A percentile compares a stretch with the other conserved stretches of the same genome.
phyloP scores from a whole-genome alignment of 2,329 filamentous ascomycete species.

The Ophidiomyces ophidiicola region DNA sequence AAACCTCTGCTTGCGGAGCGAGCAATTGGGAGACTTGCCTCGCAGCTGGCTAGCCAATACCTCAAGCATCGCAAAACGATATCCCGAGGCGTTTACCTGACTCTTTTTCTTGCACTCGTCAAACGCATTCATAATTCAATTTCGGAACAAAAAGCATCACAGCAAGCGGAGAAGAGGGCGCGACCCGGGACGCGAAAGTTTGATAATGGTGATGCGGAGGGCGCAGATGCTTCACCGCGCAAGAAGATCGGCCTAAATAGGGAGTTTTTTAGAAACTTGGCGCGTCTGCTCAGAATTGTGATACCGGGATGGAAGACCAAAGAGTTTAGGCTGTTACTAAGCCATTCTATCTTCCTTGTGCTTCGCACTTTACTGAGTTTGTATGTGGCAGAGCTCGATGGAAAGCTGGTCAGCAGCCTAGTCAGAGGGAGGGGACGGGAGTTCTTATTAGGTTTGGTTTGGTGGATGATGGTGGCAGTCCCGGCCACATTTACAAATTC shows the following conservation, averaged over 20 bases:
- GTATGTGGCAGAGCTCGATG: conserved; percentile 93
- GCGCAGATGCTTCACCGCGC: conserved; percentile 28
- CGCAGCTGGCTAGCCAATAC: conserved; percentile 59
- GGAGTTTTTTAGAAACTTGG: conserved; percentile 67
- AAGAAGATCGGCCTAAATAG: conserved; percentile 88
- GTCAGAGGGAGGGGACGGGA: conserved; percentile 85
- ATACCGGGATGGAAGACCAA: conserved; percentile 83
- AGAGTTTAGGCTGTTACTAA: conserved; percentile 72
- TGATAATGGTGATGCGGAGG: conserved; percentile 3
- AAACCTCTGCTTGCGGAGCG: conserved; percentile 55
- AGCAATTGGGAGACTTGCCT: conserved; percentile 52
- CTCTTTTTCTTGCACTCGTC: conserved; percentile 64
- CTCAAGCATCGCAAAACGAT: conserved; percentile 68
- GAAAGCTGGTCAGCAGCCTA: conserved; percentile 78
- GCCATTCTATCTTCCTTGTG: conserved; percentile 87
- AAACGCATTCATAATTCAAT: conserved; percentile 87
- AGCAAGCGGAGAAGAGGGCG: conserved; percentile 49
- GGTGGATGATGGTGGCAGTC: conserved; percentile 97
- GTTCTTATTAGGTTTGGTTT: conserved; percentile 75
- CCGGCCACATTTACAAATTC: conserved; percentile 97
- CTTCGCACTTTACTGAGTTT: conserved; percentile 82
- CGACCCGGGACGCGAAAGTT: conserved; percentile 37
- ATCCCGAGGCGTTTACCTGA: conserved; percentile 70
- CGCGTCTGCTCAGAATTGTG: conserved; percentile 70
- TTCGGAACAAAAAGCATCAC: conserved; percentile 77